phyloP scores from a whole-genome alignment of 2,329 filamentous ascomycete genomes.

The Botrytis cinerea region DNA sequence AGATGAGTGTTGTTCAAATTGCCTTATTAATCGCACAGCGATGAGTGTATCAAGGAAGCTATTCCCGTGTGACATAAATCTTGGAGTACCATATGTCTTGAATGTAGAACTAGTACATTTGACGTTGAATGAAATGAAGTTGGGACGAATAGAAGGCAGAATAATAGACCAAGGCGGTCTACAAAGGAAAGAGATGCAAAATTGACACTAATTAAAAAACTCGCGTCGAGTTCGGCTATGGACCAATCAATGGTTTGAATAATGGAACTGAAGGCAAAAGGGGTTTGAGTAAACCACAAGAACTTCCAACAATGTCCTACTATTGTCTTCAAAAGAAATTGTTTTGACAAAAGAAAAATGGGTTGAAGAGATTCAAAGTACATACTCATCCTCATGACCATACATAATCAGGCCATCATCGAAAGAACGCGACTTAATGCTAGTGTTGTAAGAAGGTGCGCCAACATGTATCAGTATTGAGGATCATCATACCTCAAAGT shows the following conservation, averaged over 20 bases:
- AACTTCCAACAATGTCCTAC: background rate
- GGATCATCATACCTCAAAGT: background rate
- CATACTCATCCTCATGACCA: background rate
- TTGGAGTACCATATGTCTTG: background rate
- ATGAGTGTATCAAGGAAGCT: background rate
- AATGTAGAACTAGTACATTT: conserved; percentile 4
- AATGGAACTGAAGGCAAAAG: background rate
- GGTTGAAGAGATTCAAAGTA: background rate
- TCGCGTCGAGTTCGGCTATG: background rate
- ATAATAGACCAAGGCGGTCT: conserved; percentile 3
- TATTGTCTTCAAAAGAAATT: background rate
- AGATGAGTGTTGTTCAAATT: background rate
- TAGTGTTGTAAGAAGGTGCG: background rate
- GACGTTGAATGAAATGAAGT: background rate
- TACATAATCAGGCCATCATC: background rate
- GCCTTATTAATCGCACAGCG: background rate
- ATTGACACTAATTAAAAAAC: conserved; percentile 1
- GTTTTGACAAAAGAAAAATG: background rate
- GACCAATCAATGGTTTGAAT: conserved; percentile 5
- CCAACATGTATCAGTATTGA: background rate
- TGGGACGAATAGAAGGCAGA: background rate
- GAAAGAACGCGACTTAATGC: background rate
- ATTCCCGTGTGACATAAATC: background rate
- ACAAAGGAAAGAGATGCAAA: background rate
- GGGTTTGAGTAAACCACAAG: background rate